Conservation (phyloP, 495 filamentous ascomycete species). For the Chaetomidium leptoderma region DNA sequence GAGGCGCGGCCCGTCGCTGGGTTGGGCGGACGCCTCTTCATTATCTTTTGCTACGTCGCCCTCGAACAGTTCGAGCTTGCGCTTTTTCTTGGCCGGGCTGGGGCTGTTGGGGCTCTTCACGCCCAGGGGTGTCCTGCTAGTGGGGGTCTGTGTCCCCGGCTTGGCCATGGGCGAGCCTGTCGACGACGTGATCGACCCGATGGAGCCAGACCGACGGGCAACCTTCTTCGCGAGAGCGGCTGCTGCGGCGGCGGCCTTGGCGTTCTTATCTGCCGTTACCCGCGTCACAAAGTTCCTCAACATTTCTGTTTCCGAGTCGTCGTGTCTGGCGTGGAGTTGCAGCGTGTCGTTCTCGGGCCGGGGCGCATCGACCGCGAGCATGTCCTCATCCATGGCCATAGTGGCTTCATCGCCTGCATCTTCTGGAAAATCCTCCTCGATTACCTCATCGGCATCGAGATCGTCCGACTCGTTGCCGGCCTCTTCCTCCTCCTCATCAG, state of each 20-base stretch:
- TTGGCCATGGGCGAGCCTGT: conserved; percentile 32
- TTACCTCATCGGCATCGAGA: conserved; percentile 18
- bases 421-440: conserved; percentile 21
- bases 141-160: conserved; percentile 28
- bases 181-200: conserved; percentile 22
- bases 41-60: conserved; percentile 17
- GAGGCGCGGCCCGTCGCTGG: conserved; percentile 18
- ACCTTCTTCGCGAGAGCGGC: conserved; percentile 22
- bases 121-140: conserved; percentile 34
- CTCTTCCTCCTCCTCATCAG: conserved; percentile 14
- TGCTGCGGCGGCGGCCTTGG: conserved; percentile 32
- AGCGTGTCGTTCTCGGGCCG: conserved; percentile 25
- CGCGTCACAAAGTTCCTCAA: conserved; percentile 44
- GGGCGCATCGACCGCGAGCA: conserved; percentile 13
- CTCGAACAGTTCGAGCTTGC: conserved; percentile 28
- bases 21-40: conserved; percentile 6
- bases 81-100: conserved; percentile 35
- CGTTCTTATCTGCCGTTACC: conserved; percentile 44
- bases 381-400: conserved; percentile 22
- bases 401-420: conserved; percentile 16
- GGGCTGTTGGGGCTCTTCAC: conserved; percentile 40
- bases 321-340: conserved; percentile 24
- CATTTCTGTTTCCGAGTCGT: conserved; percentile 44
- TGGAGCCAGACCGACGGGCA: conserved; percentile 24
- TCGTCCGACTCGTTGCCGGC: conserved; percentile 10